Evolutionary conservation across 345 rosid species (phyloP), one percentile per base, ranked within the genome.

Genomic region (Melaleuca alternifolia): DNA sequence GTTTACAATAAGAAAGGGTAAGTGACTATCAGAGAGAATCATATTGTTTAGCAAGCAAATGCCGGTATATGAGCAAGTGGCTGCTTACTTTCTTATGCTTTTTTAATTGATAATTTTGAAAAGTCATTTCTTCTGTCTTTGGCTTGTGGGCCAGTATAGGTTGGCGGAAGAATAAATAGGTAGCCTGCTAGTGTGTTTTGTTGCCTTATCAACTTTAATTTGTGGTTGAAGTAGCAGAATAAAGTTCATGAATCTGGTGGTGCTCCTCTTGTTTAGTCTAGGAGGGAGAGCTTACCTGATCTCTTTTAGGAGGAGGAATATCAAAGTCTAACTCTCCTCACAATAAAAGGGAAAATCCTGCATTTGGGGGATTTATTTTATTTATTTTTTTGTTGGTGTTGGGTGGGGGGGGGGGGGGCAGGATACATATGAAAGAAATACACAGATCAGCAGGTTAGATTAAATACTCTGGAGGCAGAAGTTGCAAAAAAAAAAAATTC

Each of bases 1-100:
- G 89, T 94, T 89, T 88, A 91, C 98, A 41, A 87, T 96, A 76
- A 95, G 96, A 93, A 96, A 96, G 85, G 99, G 99, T 96, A 94
- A 16, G 37, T 56, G 53, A 37, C 84, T 57, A 51, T 57, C 48
- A 4, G 33, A 82, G 30, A 48, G 50, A 77, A 26, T 87, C 81
- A 50, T 37, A 33, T 33, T 46, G 21, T 71, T 33, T 33, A 3
- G 12, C 2, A 37, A 71, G 48, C 81, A 37, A 71, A 37, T 71
- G 81, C 81, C 0, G 7, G 81, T 85, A 18, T 30, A 65, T 37
- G 14, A 37, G 81, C 12, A 37, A 16, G 81, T 71, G 48, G 81
- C 81, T 71, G 48, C 37, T 37, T 62, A 30, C 30, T 62, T 62
- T 9, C 44, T 62, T 62, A 7, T 56, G 61, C 28, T n/a, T 59